A percentile compares a stretch with the other conserved stretches of the same genome.
Evolutionary conservation across 208 protist genomes (phyloP).

Genomic region (Leishmania martiniquensis): DNA sequence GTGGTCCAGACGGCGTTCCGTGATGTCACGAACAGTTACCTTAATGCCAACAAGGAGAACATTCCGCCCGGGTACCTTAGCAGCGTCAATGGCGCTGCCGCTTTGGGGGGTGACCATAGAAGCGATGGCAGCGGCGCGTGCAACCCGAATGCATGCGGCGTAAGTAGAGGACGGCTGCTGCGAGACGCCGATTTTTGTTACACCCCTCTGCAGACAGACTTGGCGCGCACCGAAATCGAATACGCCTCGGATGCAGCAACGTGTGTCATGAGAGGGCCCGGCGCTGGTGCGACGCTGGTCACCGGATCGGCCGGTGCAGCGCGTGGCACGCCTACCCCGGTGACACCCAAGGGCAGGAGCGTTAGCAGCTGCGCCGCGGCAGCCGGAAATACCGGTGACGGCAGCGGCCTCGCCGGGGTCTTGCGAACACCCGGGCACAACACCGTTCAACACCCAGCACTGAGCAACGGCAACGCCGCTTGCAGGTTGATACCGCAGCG

Average conservation of each 20-base stretch:
- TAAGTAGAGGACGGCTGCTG: background rate
- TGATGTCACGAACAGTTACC: conserved; percentile 39
- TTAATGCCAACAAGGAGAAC: conserved; percentile 44
- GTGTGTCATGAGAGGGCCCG: background rate
- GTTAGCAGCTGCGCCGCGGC: background rate
- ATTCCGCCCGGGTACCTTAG: conserved; percentile 18
- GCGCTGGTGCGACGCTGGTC: background rate
- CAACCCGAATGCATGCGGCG: background rate
- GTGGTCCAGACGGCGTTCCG: conserved; percentile 30
- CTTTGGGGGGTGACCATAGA: background rate
- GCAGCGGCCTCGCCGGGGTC: conserved; percentile 7
- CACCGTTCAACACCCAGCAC: background rate
- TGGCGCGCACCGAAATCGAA: background rate
- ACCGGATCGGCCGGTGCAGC: background rate
- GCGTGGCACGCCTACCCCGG: background rate
- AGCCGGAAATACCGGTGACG: background rate
- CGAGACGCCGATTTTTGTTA: conserved; percentile 3
- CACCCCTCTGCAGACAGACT: conserved; percentile 11
- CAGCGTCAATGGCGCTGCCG: background rate
- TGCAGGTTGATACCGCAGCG: conserved; percentile 16
- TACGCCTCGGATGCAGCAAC: too few relatives aligned
- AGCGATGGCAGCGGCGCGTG: background rate
- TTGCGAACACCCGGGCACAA: conserved; percentile 25
- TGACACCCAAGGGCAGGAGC: background rate
- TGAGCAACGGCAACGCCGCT: background rate